Base-by-base conservation (phyloP, 306 rosid species). In the Prunus mongolica region DNA sequence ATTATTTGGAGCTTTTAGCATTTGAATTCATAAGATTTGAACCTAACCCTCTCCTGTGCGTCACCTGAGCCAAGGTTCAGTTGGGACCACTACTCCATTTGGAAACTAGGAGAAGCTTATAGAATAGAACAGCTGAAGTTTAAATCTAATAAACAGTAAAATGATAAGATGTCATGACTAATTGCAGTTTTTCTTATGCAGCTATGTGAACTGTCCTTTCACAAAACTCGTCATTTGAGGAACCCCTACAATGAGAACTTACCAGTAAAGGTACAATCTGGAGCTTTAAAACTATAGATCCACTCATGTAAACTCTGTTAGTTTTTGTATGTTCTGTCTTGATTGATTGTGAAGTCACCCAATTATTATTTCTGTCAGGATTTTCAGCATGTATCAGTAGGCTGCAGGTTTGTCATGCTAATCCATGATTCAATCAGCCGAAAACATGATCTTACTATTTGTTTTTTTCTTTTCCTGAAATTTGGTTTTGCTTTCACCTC, bases 241-340 rank as follows among this genome's bases (percentile, higher is more conserved):
- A 96, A 96, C 81, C 99, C 99, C 14, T 96, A 87, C 86, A 96
- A 96, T 79, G 99, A 96, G 83, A 96, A 96, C 87, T 87, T 96
- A 83, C 99, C 99, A 30, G 99, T 96, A 56, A 96, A 96, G 99
- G 99, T 96, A 91, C 65, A 68, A 61, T 78, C 79, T 78, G 73
- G 67, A 74, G 24, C 75, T 47, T 68, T 11, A 20, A 45, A 15
- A n/a, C 30, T 67, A n/a, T n/a, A 3, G 28, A 20, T 54, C 38
- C 3, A 34, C 65, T 27, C 32, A 22, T 27, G 22, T 38, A 14
- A 41, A 41, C 18, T 14, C 38, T 1, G 55, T 50, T 78, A 51
- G 62, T 18, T 34, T 56, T 75, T 49, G 22, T 64, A 15, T 47
- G 50, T 74, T 14, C 62, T 61, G 8, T 44, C 62, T 62, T 47